These are phyloP conservation scores for Leucocoprinus leucothites DNA, from an alignment of 768 basidiomycete species.

Conservation along the genomic window DNA sequence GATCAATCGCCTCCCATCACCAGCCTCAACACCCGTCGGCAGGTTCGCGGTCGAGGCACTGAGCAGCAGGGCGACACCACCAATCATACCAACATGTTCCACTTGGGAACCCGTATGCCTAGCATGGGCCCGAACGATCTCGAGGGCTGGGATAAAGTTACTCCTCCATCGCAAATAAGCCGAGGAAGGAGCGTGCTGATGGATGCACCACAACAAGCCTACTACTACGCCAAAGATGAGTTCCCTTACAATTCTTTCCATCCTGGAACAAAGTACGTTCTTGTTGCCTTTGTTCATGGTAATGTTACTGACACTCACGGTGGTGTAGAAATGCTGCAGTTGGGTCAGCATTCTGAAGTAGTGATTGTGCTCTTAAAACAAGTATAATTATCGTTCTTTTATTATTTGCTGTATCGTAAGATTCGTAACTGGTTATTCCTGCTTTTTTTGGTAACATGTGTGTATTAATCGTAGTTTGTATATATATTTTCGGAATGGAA, in stretches of 20 bases:
- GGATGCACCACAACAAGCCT: neutral
- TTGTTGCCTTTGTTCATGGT: neutral
- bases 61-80: conserved; percentile 39
- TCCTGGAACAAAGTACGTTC: conserved; percentile 8
- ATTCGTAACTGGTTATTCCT: too few species aligned
- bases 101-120: conserved; percentile 43
- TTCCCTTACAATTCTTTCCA: conserved; percentile 12
- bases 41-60: conserved; percentile 51
- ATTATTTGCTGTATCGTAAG: too few species aligned
- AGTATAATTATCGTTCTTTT: too few species aligned
- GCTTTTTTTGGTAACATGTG: too few species aligned
- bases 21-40: conserved; percentile 61
- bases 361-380: too few species aligned
- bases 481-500: too few species aligned
- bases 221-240: conserved; percentile 5
- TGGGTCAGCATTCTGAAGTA: too few species aligned
- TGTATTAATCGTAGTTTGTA: too few species aligned
- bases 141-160: conserved; percentile 32
- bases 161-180: neutral
- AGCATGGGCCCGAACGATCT: conserved; percentile 35
- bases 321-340: neutral
- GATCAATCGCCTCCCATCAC: neutral
- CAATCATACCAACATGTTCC: conserved; percentile 50
- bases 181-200: conserved; percentile 9
- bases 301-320: neutral